Evolutionary conservation across 495 filamentous ascomycete genomes (phyloP), one percentile per base, ranked within the genome.

Genomic region (Xylaria curta): DNA sequence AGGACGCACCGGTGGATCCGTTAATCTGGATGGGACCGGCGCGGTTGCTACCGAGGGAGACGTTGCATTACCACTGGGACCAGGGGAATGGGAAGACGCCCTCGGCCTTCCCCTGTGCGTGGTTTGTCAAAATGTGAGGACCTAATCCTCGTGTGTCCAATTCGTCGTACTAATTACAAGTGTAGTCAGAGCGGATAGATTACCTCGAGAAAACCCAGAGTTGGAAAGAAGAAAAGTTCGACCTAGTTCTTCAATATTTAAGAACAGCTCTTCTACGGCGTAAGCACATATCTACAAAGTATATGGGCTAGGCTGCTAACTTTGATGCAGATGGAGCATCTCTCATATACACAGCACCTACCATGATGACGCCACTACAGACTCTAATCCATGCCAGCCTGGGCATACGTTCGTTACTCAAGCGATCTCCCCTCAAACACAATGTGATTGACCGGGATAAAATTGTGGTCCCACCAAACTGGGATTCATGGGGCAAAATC

Each of bases 401-500:
- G 47, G 94, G 93, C 19, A 97, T 98, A 75, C 92, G 93, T 71
- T 97, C 94, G n/a, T 86, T 95, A 66, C 80, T 97, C 15, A 93
- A 94, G 80, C 89, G 91, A 78, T 90, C 94, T 72, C 89, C 91
- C 51, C 84, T 98, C 33, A 97, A 95, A 82, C 93, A 96, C 81
- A 98, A 98, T 76, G 92, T 97, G 66, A 97, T 97, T 72, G 97
- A 98, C 79, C 86, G 97, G 40, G 97, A 98, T 79, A 97, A 95
- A 84, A 92, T 98, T 42, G 85, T 97, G 0, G 90, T 99, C 2
- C 97, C 96, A 4, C 91, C 94, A 13, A 97, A 97, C 78, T 98
- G 97, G 97, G 96, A 99, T 80, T 97, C 94, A 0, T 98, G 95
- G 94, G 95, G 93, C 36, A 99, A 98, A 81, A 97, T 99, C 70